phyloP scores from a whole-genome alignment of 371 early-diverging fungal genomes.

The Mucor lusitanicus region DNA sequence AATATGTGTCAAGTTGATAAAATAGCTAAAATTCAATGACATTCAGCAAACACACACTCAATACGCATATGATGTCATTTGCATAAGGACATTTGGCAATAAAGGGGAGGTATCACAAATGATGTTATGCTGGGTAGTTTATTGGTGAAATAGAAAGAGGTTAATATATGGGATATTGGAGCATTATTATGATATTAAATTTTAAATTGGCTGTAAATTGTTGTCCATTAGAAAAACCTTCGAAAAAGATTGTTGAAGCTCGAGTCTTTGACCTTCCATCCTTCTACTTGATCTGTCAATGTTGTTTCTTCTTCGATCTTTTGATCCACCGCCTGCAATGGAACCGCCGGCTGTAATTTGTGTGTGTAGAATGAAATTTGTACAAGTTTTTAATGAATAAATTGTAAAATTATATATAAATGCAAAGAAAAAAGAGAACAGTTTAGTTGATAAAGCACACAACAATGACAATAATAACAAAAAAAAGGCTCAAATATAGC shows the following conservation, averaged over 20 bases:
- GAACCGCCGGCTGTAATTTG: conserved; percentile 10
- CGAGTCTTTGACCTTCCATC: conserved; percentile 21
- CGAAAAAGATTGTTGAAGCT: conserved; percentile 39
- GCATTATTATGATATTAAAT: neutral
- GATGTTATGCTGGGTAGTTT: neutral
- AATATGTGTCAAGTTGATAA: neutral
- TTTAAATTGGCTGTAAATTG: neutral
- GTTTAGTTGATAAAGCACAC: neutral
- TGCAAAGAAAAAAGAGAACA: neutral
- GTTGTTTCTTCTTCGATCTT: conserved; percentile 10
- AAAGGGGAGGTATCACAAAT: neutral
- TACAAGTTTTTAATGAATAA: neutral
- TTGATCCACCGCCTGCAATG: conserved; percentile 25
- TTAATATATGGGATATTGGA: neutral
- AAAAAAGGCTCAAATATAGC: neutral
- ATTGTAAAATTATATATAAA: neutral
- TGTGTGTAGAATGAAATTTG: neutral
- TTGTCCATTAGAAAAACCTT: conserved; percentile 32
- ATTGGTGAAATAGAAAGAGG: neutral
- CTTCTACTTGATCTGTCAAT: conserved; percentile 22
- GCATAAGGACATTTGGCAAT: neutral
- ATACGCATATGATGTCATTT: neutral
- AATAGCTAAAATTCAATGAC: neutral
- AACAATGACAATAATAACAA: neutral
- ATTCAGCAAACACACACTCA: neutral